Evolutionary conservation across 1,139 yeast genomes (phyloP).

Genomic region (Trichomonascaceae sp.): DNA sequence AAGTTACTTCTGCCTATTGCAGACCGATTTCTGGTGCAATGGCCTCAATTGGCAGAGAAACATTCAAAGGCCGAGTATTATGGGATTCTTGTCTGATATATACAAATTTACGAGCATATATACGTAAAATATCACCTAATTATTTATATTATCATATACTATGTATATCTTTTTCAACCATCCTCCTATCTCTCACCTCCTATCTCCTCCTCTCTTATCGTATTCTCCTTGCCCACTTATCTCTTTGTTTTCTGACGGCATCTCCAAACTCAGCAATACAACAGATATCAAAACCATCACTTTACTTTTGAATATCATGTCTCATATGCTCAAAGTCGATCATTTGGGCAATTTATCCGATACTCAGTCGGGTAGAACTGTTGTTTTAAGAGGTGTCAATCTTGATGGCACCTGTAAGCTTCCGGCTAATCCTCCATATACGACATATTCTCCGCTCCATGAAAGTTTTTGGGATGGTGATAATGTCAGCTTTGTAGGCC

Average conservation of each 20-base stretch:
- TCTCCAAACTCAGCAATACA: too few relatives aligned
- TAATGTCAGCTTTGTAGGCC: slow-evolving; percentile 67
- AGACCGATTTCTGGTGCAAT: slow-evolving; percentile 81
- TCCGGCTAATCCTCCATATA: slow-evolving; percentile 52
- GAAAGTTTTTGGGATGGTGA: slow-evolving; percentile 64
- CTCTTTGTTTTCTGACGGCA: not conserved
- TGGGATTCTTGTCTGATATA: slow-evolving; percentile 59
- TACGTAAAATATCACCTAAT: not conserved
- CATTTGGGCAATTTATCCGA: slow-evolving; percentile 56
- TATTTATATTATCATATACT: not conserved
- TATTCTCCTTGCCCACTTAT: too few relatives aligned
- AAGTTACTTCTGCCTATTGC: slow-evolving; percentile 58
- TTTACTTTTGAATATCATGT: not conserved
- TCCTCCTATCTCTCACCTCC: too few relatives aligned
- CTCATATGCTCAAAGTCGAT: slow-evolving; percentile 28
- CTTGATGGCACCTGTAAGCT: slow-evolving; percentile 64
- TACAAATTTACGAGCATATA: not conserved
- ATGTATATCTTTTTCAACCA: too few relatives aligned
- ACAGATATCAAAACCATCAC: not conserved
- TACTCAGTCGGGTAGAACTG: slow-evolving; percentile 29
- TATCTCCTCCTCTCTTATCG: too few relatives aligned
- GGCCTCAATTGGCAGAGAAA: slow-evolving; percentile 57
- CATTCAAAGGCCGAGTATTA: slow-evolving; percentile 66
- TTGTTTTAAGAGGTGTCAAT: slow-evolving; percentile 71
- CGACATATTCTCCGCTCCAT: slow-evolving; percentile 47